Evolutionary conservation across 352 stramenopile species (phyloP), one percentile per base, ranked within the genome.

Genomic region (Phytophthora rubi): DNA sequence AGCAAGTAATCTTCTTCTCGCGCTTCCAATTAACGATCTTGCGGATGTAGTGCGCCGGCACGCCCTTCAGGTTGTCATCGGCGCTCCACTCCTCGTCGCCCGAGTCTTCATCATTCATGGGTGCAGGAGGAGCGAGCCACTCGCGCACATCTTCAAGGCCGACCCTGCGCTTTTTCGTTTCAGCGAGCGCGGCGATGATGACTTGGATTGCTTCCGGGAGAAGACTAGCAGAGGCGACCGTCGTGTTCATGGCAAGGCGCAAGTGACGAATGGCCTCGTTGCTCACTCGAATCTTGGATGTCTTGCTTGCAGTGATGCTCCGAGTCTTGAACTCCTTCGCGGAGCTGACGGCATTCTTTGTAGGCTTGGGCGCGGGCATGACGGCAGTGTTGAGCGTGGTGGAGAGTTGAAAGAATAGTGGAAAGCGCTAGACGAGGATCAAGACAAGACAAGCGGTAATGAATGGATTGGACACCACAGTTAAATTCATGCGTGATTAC

Each of bases 231-330:
- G 39, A 51, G 5, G 23, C 35, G 12, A 62, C 35, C 0, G 62
- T 60, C 23, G 26, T 23, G 9, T 44, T 49, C 54, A 70, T 55
- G 18, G 62, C 56, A 10, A 64, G 62, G 21, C 62, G 54, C 13
- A 64, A 35, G 26, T 70, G 62, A 6, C 62, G 54, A 16, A 64
- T 53, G 6, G 54, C 62, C 42, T 70, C 45, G 33, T 56, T 13
- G 7, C 47, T 58, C 15, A 64, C 54, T 3, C 32, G 54, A 6
- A 52, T 54, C 48, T 59, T 63, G 53, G 32, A 33, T 12, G 44
- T 26, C 53, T 58, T 63, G 4, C 15, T 7, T 5, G 35, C 51
- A 42, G 32, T 13, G 21, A 70, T 45, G 13, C 53, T 55, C 18
- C 59, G 62, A 6, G 33, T 51, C 62, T 64, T 62, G 16, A 64